Evolutionary conservation across 306 rosid species (phyloP), one percentile per base, ranked within the genome.

Genomic region (Trifolium repens): DNA sequence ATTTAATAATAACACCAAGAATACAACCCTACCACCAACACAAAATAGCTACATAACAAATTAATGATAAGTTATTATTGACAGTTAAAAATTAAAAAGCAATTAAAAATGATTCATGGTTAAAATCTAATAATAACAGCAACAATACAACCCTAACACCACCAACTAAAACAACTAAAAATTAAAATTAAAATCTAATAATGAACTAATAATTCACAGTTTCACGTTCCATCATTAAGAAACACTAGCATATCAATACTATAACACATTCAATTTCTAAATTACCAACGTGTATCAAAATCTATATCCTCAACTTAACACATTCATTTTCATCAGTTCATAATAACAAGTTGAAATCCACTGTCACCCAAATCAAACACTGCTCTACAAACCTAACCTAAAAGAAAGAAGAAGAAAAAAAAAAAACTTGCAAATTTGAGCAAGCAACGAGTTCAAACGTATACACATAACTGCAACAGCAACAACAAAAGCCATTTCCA

Each of bases 71-170:
- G 34, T 30, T 30, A 30, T 30, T 30, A 30, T 30, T 30, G 5
- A 30, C 34, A 4, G 34, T 30, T 30, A 30, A 30, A 30, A 30
- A 30, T 30, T 30, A 27, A 27, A 27, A 3, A 30, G 34, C 34
- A 30, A 30, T 30, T 30, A 32, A 32, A 32, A 32, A 4, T 32
- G 5, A 32, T 32, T 32, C 35, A 32, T 4, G 4, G 35, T 32
- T 32, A 32, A 32, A 32, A 32, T 4, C 35, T 22, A 26, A 57
- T 24, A 57, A 22, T 57, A 52, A 52, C 24, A 7, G 4, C 58
- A 52, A 52, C 10, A 81, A 62, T 32, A 40, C 32, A 81, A 79
- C 64, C 75, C 88, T 67, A 72, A 61, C 62, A 82, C 14, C 61
- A 16, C 37, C 3, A 47, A 32, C 24, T 22, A 62, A 26, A 34